Evolutionary conservation across 2,329 filamentous ascomycete genomes (phyloP).

Genomic region (Ascocoryne sarcoides): DNA sequence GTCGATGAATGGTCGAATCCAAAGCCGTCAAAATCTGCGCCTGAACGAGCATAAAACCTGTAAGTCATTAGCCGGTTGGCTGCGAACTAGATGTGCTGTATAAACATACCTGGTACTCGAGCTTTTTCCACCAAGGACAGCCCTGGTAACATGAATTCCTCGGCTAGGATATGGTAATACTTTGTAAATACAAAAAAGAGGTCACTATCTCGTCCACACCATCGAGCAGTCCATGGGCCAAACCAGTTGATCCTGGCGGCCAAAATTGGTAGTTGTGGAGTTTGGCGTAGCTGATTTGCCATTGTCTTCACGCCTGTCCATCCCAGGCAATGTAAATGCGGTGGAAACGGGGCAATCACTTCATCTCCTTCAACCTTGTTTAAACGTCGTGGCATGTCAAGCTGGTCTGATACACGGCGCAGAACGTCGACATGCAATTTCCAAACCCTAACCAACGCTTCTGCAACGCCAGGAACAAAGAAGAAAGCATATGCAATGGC

Average conservation of each 20-base stretch:
- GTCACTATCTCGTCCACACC: slow-evolving; percentile 66
- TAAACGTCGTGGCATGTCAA: slow-evolving; percentile 45
- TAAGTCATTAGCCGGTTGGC: slow-evolving; percentile 9
- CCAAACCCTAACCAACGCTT: slow-evolving; percentile 60
- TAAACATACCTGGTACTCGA: slow-evolving; percentile 41
- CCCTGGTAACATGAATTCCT: slow-evolving; percentile 45
- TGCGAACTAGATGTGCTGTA: neutral
- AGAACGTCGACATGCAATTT: slow-evolving; percentile 49
- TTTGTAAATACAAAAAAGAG: slow-evolving; percentile 67
- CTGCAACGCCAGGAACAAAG: slow-evolving; percentile 63
- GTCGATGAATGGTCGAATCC: slow-evolving; percentile 59
- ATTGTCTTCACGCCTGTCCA: slow-evolving; percentile 51
- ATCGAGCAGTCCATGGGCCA: slow-evolving; percentile 60
- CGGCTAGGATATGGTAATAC: slow-evolving; percentile 57
- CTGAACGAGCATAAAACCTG: slow-evolving; percentile 55
- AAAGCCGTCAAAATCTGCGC: slow-evolving; percentile 59
- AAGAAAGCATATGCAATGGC: slow-evolving; percentile 67
- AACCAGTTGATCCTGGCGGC: slow-evolving; percentile 57
- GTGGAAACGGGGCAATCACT: slow-evolving; percentile 30
- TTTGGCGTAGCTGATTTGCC: slow-evolving; percentile 44
- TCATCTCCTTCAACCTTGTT: slow-evolving; percentile 34
- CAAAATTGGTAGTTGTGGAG: slow-evolving; percentile 46
- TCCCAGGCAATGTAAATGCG: slow-evolving; percentile 47
- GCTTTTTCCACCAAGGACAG: slow-evolving; percentile 46
- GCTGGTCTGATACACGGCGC: slow-evolving; percentile 52